These are phyloP conservation scores for Pistacia atlantica DNA, from an alignment of 345 rosid genomes.

Conservation along the genomic window DNA sequence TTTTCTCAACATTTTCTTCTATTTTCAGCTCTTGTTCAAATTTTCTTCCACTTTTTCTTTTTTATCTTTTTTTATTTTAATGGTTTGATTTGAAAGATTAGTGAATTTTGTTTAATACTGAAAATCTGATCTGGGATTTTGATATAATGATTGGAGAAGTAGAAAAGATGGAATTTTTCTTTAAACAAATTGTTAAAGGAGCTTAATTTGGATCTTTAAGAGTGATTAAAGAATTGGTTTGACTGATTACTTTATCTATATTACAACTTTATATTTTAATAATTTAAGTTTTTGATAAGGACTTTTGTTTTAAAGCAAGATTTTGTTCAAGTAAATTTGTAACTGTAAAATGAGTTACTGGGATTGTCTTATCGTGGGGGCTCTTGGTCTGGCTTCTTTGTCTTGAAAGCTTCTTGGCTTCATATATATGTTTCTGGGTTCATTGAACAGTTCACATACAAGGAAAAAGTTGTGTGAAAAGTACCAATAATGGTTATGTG, in stretches of 20 bases:
- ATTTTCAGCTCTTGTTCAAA: constrained; percentile 6
- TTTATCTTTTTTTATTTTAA: not conserved
- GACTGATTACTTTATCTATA: constrained; percentile 29
- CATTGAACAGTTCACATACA: constrained; percentile 28
- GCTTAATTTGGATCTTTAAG: constrained; percentile 36
- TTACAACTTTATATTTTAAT: constrained; percentile 9
- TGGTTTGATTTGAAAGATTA: not conserved
- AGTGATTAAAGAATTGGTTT: constrained; percentile 32
- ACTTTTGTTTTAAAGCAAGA: constrained; percentile 22
- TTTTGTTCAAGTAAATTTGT: constrained; percentile 18
- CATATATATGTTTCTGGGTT: constrained; percentile 22
- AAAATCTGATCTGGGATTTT: constrained; percentile 27
- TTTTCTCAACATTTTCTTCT: constrained; percentile 20
- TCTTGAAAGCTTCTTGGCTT: constrained; percentile 34
- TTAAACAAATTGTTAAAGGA: constrained; percentile 1
- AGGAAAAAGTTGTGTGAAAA: constrained; percentile 21
- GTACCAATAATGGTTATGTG: constrained; percentile 24
- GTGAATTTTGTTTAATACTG: not conserved
- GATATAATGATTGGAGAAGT: constrained; percentile 28
- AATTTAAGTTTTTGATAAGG: constrained; percentile 20
- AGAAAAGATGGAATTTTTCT: constrained; percentile 20
- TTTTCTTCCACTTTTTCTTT: not conserved
- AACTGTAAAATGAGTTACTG: constrained; percentile 25
- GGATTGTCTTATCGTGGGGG: constrained; percentile 24
- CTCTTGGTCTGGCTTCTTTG: constrained; percentile 19